These are phyloP conservation scores for Leishmania guyanensis DNA, from an alignment of 208 protist species.

Conservation along the genomic window DNA sequence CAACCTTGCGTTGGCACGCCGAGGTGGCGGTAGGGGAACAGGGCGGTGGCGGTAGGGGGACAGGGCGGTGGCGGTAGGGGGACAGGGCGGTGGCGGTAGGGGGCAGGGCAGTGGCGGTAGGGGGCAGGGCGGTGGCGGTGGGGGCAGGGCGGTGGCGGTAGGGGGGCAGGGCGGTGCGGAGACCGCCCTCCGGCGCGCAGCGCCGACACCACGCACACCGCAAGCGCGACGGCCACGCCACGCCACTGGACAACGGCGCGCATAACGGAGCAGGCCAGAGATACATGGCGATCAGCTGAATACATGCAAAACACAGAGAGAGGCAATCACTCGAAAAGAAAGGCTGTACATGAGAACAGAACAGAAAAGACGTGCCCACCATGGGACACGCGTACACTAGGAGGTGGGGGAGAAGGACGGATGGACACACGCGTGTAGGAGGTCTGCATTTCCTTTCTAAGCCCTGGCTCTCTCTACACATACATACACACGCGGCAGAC, in stretches of 20 bases:
- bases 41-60: background rate
- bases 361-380: background rate
- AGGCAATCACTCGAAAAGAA: constrained; percentile 3
- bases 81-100: no score
- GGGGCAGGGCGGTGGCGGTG: background rate
- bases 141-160: background rate
- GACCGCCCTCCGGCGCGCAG: background rate
- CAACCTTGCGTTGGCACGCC: no score
- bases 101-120: background rate
- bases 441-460: background rate
- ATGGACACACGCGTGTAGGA: background rate
- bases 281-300: constrained; percentile 3
- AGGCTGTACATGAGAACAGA: constrained; percentile 12
- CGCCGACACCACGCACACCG: background rate
- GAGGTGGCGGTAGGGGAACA: constrained; percentile 10
- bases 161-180: background rate
- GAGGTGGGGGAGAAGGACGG: background rate
- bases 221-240: background rate
- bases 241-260: background rate
- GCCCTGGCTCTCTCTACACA: background rate
- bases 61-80: no score
- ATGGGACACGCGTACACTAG: background rate
- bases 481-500: background rate
- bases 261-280: background rate
- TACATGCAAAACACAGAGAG: constrained; percentile 7